Conservation (phyloP, 148 eudicot genomes). For the Cornus florida region DNA sequence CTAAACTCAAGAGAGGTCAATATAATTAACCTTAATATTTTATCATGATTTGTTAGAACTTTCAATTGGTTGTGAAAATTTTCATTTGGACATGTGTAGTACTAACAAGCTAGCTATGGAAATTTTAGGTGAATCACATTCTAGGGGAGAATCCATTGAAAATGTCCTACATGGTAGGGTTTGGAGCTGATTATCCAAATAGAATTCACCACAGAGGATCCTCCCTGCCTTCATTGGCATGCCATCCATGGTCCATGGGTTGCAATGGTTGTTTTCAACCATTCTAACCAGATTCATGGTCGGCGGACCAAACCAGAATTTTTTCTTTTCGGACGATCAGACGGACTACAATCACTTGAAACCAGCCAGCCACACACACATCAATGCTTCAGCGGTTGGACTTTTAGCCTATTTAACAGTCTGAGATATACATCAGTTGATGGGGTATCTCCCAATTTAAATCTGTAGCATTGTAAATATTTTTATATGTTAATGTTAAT, state of each 20-base stretch:
- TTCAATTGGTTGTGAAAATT: not conserved
- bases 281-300: constrained; percentile 69
- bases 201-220: constrained; percentile 89
- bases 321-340: constrained; percentile 67
- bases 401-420: constrained; percentile 79
- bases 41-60: not conserved
- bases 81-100: not conserved
- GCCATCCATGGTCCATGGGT: constrained; percentile 50
- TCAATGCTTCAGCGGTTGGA: constrained; percentile 90
- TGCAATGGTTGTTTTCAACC: constrained; percentile 64
- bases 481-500: not conserved
- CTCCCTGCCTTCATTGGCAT: constrained; percentile 64
- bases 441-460: not conserved
- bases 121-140: constrained; percentile 70
- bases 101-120: not conserved
- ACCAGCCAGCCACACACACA: constrained; percentile 89
- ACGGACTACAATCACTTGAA: constrained; percentile 76
- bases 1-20: too few species aligned
- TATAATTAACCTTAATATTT: too few species aligned
- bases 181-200: constrained; percentile 67
- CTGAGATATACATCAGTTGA: constrained; percentile 22
- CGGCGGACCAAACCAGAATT: constrained; percentile 85
- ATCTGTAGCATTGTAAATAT: too few species aligned
- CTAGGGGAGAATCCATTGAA: constrained; percentile 77
- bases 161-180: constrained; percentile 97